phyloP scores from a whole-genome alignment of 208 protist genomes.

The Trypanosoma avium region DNA sequence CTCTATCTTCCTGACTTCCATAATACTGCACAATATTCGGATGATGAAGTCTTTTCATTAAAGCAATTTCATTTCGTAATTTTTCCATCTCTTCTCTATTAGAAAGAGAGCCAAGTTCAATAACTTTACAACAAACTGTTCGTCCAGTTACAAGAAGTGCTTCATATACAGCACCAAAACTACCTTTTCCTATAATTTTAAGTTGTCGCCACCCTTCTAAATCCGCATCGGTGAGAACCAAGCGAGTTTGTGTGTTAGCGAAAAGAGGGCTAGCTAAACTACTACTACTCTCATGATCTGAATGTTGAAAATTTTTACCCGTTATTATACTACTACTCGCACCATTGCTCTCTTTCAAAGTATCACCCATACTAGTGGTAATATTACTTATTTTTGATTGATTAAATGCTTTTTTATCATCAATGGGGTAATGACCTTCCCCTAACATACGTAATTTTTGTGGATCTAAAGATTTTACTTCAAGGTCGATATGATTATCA shows the following conservation, averaged over 20 bases:
- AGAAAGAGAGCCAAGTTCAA: conserved; percentile 72
- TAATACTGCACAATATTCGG: conserved; percentile 92
- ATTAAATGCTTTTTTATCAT: conserved; percentile 19
- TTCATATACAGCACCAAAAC: conserved; percentile 85
- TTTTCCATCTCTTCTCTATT: conserved; percentile 73
- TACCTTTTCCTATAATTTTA: conserved; percentile 83
- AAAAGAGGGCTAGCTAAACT: not conserved
- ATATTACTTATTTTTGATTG: not conserved
- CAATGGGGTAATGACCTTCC: conserved; percentile 22
- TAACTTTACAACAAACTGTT: conserved; percentile 85
- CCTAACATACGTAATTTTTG: conserved; percentile 44
- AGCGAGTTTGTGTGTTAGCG: conserved; percentile 2
- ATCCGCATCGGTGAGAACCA: conserved; percentile 57
- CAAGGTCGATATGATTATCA: conserved; percentile 26
- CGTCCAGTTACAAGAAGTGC: conserved; percentile 62
- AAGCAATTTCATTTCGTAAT: conserved; percentile 77
- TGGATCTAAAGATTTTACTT: conserved; percentile 39
- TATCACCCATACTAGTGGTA: not conserved
- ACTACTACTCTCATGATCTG: not conserved
- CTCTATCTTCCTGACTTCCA: conserved; percentile 77
- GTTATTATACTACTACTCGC: not conserved
- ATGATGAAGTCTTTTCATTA: conserved; percentile 86
- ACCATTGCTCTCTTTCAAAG: conserved; percentile 5
- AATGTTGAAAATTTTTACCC: not conserved
- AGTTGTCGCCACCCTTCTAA: conserved; percentile 68